These are phyloP conservation scores for Speleostelium caveatum DNA, from an alignment of 78 protist species.

Conservation along the genomic window DNA sequence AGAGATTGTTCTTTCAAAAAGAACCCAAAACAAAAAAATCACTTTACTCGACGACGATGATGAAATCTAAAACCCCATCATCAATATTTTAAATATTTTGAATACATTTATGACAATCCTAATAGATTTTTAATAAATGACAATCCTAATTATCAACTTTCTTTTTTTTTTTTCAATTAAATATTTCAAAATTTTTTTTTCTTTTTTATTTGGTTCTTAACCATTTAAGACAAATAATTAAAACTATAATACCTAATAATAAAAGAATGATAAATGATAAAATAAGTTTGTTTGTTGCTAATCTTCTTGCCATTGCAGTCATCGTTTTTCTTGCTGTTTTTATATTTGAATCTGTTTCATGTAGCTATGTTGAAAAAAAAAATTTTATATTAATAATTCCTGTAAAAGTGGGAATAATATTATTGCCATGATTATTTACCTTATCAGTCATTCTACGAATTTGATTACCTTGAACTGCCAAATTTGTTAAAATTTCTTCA, in stretches of 20 bases:
- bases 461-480: conserved; percentile 52
- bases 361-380: neutral
- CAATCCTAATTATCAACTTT: too few species aligned
- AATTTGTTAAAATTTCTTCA: conserved; percentile 34
- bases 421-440: neutral
- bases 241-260: conserved; percentile 46
- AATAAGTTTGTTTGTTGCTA: conserved; percentile 73
- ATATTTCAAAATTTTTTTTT: too few species aligned
- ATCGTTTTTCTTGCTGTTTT: conserved; percentile 48
- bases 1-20: too few species aligned
- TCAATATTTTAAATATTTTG: too few species aligned
- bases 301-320: conserved; percentile 61
- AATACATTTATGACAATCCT: too few species aligned
- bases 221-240: conserved; percentile 69
- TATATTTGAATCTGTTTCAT: conserved; percentile 68
- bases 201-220: conserved; percentile 2
- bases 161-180: neutral
- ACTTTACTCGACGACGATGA: too few species aligned
- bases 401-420: neutral
- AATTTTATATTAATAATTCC: neutral
- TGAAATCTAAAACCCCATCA: too few species aligned
- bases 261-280: conserved; percentile 60
- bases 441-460: conserved; percentile 44
- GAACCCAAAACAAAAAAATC: neutral
- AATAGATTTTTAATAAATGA: neutral